phyloP scores from a whole-genome alignment of 2,329 filamentous ascomycete species.

The Lasiodiplodia gonubiensis region DNA sequence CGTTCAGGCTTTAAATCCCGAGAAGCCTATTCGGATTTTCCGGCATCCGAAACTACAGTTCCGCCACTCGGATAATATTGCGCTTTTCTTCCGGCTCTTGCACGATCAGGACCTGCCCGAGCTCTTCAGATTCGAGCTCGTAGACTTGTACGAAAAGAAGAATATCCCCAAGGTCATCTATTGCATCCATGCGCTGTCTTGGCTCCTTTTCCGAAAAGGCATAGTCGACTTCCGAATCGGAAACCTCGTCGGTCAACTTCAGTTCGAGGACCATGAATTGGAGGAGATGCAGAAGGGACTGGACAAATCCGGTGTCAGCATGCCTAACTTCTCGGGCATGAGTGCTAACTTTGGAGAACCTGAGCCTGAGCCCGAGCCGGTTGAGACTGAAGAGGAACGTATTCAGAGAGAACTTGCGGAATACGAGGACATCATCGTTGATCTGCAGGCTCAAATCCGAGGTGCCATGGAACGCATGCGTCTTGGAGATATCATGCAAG shows the following conservation, averaged over 20 bases:
- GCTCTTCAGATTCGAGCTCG: slow-evolving; percentile 94
- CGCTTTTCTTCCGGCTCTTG: slow-evolving; percentile 91
- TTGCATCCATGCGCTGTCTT: slow-evolving; percentile 95
- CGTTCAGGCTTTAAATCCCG: slow-evolving; percentile 84
- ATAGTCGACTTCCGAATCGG: slow-evolving; percentile 96
- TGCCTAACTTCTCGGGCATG: slow-evolving; percentile 99
- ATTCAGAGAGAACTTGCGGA: slow-evolving; percentile 82
- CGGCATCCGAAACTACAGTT: slow-evolving; percentile 84
- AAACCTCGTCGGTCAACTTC: slow-evolving; percentile 92
- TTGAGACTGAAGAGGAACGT: slow-evolving; percentile 88
- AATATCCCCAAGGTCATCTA: slow-evolving; percentile 99
- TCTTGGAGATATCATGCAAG: slow-evolving; percentile 83
- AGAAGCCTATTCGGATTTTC: slow-evolving; percentile 80
- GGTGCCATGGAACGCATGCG: slow-evolving; percentile 79
- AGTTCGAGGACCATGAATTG: slow-evolving; percentile 97
- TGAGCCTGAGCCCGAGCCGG: slow-evolving; percentile 73
- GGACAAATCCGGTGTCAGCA: slow-evolving; percentile 90
- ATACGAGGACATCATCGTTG: slow-evolving; percentile 72
- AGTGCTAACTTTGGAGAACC: slow-evolving; percentile 88
- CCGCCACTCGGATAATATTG: slow-evolving; percentile 97
- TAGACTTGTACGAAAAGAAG: slow-evolving; percentile 99
- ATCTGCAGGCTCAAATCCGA: slow-evolving; percentile 85
- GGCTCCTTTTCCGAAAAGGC: slow-evolving; percentile 94
- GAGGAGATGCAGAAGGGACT: slow-evolving; percentile 97
- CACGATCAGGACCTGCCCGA: slow-evolving; percentile 92